Conservation (phyloP, 345 rosid genomes). For the Salix dunnii region DNA sequence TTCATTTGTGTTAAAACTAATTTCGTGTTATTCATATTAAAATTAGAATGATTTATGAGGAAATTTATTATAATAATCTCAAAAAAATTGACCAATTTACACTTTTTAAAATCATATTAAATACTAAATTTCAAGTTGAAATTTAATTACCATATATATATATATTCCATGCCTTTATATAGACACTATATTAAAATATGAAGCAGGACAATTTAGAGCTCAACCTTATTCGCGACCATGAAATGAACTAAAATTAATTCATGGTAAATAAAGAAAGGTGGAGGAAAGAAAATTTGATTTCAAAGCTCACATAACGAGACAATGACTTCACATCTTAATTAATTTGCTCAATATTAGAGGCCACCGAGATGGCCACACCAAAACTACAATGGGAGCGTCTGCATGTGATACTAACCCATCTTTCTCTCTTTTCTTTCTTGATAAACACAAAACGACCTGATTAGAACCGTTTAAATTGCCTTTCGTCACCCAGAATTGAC, state of each 20-base stretch:
- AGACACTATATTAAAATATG: neutral
- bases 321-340: neutral
- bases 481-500: conserved; percentile 46
- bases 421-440: neutral
- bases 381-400: neutral
- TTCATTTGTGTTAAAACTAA: no score
- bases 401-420: conserved; percentile 10
- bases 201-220: neutral
- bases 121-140: no score
- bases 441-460: conserved; percentile 27
- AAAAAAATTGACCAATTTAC: no score
- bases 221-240: neutral
- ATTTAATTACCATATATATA: neutral
- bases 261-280: neutral
- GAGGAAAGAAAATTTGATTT: neutral
- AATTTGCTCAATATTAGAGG: neutral
- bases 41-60: no score
- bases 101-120: no score
- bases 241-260: neutral
- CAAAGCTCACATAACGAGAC: neutral
- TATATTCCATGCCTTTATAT: neutral
- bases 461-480: conserved; percentile 36
- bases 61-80: no score
- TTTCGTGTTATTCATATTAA: no score
- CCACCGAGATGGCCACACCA: neutral